Percentiles rank a stretch among this genome's conserved stretches.
Evolutionary conservation across 176 grass and related monocot genomes (phyloP).

Genomic region (Carex pumila): DNA sequence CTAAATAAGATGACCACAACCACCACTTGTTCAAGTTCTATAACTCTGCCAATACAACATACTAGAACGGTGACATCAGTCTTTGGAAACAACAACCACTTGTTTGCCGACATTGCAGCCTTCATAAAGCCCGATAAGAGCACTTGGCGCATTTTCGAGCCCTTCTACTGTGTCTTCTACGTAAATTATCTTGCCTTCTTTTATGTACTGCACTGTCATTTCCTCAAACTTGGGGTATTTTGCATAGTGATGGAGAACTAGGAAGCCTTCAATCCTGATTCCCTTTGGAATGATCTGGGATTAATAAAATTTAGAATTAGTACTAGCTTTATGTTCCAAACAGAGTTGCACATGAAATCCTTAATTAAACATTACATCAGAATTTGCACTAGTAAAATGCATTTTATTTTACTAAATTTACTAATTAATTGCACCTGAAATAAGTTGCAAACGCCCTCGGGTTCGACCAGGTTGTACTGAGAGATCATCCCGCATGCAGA

Average conservation of each 20-base stretch:
- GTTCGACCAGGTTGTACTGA: conserved; percentile 57
- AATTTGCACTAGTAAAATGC: background rate
- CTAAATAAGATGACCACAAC: too few species aligned
- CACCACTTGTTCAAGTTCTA: too few species aligned
- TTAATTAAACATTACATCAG: background rate
- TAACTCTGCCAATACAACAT: background rate
- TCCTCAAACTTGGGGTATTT: conserved; percentile 39
- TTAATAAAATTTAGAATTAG: background rate
- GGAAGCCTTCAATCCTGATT: conserved; percentile 42
- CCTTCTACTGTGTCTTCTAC: conserved; percentile 52
- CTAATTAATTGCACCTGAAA: background rate
- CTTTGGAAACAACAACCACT: conserved; percentile 35
- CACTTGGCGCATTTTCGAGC: conserved; percentile 36
- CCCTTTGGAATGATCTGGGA: conserved; percentile 25
- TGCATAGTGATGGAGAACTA: conserved; percentile 38
- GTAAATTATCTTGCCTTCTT: conserved; percentile 36
- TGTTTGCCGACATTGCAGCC: conserved; percentile 72
- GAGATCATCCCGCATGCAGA: conserved; percentile 64
- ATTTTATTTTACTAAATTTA: background rate
- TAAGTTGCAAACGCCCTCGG: conserved; percentile 43
- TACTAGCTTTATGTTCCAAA: too few species aligned
- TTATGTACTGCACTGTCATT: conserved; percentile 26
- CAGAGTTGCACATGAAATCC: too few species aligned
- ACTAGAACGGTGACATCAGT: conserved; percentile 10
- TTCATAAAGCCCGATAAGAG: conserved; percentile 42